phyloP scores from a whole-genome alignment of 176 grass and related monocot species.

The Pharus latifolius region DNA sequence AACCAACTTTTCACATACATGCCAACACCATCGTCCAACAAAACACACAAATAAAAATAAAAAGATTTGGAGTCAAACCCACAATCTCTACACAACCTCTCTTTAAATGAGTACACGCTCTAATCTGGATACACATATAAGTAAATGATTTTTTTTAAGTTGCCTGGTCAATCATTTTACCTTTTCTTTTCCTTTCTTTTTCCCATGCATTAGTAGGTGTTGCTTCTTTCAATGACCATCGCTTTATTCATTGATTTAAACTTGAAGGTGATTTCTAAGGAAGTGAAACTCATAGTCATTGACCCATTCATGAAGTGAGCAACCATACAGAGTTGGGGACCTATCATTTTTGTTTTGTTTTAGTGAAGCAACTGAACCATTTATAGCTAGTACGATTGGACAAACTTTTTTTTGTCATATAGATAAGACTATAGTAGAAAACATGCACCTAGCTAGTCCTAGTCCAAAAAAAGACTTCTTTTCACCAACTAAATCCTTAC shows the following conservation, averaged over 20 bases:
- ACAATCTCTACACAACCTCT: too few species aligned
- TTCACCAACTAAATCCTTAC: background rate
- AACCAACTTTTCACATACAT: too few species aligned
- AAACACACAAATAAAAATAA: too few species aligned
- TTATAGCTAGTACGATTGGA: too few species aligned
- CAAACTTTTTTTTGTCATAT: background rate
- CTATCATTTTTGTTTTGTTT: background rate
- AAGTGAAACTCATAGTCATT: background rate
- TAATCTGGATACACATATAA: too few species aligned
- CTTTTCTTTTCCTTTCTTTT: background rate
- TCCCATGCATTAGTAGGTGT: too few species aligned
- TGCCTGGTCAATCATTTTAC: background rate
- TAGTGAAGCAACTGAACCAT: conserved; percentile 10
- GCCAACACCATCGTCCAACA: too few species aligned
- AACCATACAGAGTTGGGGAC: background rate
- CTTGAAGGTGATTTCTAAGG: conserved; percentile 14
- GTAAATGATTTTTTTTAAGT: background rate
- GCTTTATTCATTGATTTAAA: background rate
- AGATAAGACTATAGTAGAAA: too few species aligned
- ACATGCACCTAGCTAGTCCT: too few species aligned
- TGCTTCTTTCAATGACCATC: background rate
- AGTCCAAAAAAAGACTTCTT: background rate
- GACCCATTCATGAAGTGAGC: background rate
- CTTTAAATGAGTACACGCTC: too few species aligned
- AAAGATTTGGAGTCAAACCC: too few species aligned